phyloP scores from a whole-genome alignment of 1,139 yeast species.

The Scheffersomyces insectosa region DNA sequence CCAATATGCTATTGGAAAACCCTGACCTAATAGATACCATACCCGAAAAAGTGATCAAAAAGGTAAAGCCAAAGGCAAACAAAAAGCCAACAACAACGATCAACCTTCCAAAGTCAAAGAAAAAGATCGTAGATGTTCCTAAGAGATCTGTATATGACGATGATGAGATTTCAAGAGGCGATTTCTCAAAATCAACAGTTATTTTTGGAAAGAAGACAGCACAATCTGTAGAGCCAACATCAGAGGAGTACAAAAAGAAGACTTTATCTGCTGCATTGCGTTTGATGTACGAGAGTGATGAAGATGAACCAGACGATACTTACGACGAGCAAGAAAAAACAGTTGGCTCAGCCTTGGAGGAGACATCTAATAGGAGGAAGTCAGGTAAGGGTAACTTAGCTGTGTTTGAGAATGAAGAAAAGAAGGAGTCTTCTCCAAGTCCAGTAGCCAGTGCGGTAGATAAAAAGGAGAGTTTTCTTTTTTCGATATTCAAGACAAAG shows the following conservation, averaged over 20 bases:
- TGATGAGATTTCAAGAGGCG: slow-evolving; percentile 28
- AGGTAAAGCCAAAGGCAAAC: slow-evolving; percentile 12
- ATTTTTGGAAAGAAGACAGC: slow-evolving; percentile 25
- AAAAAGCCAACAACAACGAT: slow-evolving; percentile 3
- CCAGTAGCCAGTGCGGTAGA: slow-evolving; percentile 10
- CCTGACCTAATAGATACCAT: slow-evolving; percentile 41
- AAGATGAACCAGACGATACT: slow-evolving; percentile 82
- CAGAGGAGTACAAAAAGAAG: slow-evolving; percentile 48
- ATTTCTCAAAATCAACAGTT: slow-evolving; percentile 14
- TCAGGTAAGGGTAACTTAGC: slow-evolving; percentile 9
- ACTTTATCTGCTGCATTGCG: slow-evolving; percentile 66
- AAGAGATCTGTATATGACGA: slow-evolving; percentile 28
- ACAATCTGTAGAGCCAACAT: slow-evolving; percentile 12
- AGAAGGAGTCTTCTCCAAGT: slow-evolving; percentile 6
- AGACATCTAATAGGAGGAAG: slow-evolving; percentile 9
- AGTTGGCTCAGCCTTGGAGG: slow-evolving; percentile 30
- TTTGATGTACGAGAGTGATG: slow-evolving; percentile 69
- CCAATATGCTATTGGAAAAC: slow-evolving; percentile 62
- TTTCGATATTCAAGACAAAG: slow-evolving; percentile 54
- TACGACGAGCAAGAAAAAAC: slow-evolving; percentile 70
- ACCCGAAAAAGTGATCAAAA: slow-evolving; percentile 11
- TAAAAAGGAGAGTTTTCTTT: slow-evolving; percentile 53
- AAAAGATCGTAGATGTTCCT: slow-evolving; percentile 1
- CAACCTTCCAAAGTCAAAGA: slow-evolving; percentile 4
- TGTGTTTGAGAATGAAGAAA: slow-evolving; percentile 18